Percentiles rank a stretch among this genome's conserved stretches.
Evolutionary conservation across 345 rosid genomes (phyloP).

Genomic region (Lepidium sativum): DNA sequence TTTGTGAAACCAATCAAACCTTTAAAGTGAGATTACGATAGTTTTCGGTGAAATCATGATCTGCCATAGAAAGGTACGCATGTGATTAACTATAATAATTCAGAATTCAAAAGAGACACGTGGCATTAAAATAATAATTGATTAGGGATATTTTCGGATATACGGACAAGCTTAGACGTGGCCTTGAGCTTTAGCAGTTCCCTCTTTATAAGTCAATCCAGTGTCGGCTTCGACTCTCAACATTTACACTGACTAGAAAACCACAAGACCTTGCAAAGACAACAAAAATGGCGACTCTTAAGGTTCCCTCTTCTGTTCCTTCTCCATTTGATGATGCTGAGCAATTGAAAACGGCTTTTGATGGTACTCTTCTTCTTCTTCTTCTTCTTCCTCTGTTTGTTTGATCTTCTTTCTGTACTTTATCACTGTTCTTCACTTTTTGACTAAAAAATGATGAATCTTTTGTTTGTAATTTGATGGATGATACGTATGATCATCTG

Average conservation of each 20-base stretch:
- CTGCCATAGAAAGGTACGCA: not conserved
- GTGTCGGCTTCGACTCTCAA: constrained; percentile 28
- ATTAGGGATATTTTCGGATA: constrained; percentile 2
- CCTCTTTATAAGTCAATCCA: constrained; percentile 18
- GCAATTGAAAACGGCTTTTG: constrained; percentile 57
- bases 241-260: constrained; percentile 3
- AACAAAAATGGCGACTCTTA: constrained; percentile 50
- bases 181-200: constrained; percentile 17
- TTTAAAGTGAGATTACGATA: not conserved
- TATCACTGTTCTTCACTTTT: not conserved
- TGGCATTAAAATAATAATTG: constrained; percentile 8
- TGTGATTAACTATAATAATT: not conserved
- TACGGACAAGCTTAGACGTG: constrained; percentile 20
- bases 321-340: constrained; percentile 55
- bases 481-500: not conserved
- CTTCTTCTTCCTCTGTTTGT: not conserved
- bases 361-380: constrained; percentile 29
- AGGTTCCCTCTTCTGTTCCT: constrained; percentile 41
- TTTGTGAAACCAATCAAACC: not conserved
- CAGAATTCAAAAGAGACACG: not conserved
- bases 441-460: not conserved
- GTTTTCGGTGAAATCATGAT: not conserved
- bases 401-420: not conserved
- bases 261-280: not conserved
- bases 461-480: not conserved